A percentile compares a stretch with the other conserved stretches of the same genome.
Conservation (phyloP, 306 rosid species). For the Trichosanthes cucumerina region DNA sequence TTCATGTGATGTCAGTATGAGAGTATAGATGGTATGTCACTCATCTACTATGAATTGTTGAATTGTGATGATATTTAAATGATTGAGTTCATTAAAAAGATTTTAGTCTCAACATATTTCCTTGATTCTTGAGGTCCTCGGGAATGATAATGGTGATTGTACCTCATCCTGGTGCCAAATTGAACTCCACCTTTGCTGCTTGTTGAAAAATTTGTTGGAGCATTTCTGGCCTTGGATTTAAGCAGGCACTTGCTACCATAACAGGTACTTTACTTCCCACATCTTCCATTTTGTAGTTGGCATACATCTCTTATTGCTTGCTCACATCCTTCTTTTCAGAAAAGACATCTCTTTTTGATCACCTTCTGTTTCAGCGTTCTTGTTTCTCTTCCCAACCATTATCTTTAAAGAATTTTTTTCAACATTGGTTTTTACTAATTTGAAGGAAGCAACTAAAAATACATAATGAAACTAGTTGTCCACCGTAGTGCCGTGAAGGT, state of each 20-base stretch:
- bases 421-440: neutral
- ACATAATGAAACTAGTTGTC: neutral
- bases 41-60: neutral
- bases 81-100: neutral
- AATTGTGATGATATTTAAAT: neutral
- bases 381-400: neutral
- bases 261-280: constrained; percentile 7
- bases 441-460: neutral
- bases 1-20: constrained; percentile 66
- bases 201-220: constrained; percentile 61
- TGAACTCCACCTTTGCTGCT: constrained; percentile 57
- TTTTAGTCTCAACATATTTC: neutral
- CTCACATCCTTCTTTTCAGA: neutral
- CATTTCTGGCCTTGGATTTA: constrained; percentile 59
- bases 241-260: constrained; percentile 71
- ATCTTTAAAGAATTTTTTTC: neutral
- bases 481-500: neutral
- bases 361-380: neutral
- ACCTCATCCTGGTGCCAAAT: constrained; percentile 45
- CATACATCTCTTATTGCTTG: neutral
- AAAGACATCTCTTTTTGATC: neutral
- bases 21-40: constrained; percentile 47
- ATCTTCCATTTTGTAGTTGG: neutral
- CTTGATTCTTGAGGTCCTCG: constrained; percentile 33
- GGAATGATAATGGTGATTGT: constrained; percentile 50